Evolutionary conservation across 2,329 filamentous ascomycete species (phyloP).

Genomic region (Plectosphaerella cucumerina): DNA sequence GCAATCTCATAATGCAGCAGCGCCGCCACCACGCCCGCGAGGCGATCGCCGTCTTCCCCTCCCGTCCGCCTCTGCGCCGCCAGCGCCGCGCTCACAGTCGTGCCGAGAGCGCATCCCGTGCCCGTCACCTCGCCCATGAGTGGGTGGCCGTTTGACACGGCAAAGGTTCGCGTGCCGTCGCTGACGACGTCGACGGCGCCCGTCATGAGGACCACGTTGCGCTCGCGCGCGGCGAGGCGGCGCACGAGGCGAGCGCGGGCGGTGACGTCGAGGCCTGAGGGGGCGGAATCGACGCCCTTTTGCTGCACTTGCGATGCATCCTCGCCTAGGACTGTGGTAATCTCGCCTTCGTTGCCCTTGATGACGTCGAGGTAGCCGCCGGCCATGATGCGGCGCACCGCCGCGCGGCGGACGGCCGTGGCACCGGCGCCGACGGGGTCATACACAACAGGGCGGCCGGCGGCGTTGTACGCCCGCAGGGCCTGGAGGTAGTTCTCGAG

Average conservation of each 20-base stretch:
- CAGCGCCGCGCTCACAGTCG: constrained; percentile 71
- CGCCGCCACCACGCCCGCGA: constrained; percentile 70
- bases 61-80: constrained; percentile 45
- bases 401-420: constrained; percentile 56
- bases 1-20: constrained; percentile 73
- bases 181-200: constrained; percentile 73
- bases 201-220: constrained; percentile 77
- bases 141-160: constrained; percentile 72
- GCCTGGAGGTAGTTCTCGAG: constrained; percentile 69
- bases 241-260: constrained; percentile 58
- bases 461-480: constrained; percentile 74
- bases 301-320: constrained; percentile 46
- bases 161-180: constrained; percentile 65
- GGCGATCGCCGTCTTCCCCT: constrained; percentile 46
- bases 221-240: constrained; percentile 62
- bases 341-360: constrained; percentile 92
- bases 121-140: constrained; percentile 69
- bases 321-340: constrained; percentile 65
- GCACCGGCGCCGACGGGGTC: constrained; percentile 70
- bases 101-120: constrained; percentile 82
- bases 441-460: constrained; percentile 71
- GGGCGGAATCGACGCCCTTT: constrained; percentile 78
- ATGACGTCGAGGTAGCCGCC: constrained; percentile 80
- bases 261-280: constrained; percentile 40
- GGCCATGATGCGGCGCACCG: constrained; percentile 66